phyloP scores from a whole-genome alignment of 2,329 filamentous ascomycete species.

The Fonsecaea pedrosoi region DNA sequence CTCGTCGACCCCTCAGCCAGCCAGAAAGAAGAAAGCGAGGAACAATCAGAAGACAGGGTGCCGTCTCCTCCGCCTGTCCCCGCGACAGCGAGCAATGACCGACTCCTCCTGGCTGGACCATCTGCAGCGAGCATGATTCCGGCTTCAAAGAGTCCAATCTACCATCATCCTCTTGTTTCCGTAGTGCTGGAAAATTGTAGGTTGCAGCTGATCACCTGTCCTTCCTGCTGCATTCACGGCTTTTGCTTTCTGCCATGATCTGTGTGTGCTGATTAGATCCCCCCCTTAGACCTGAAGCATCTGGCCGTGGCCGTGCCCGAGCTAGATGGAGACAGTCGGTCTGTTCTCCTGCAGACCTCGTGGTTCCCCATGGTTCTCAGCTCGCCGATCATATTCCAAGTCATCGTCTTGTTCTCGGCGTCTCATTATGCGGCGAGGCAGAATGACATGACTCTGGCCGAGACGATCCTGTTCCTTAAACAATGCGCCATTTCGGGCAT shows the following conservation, averaged over 20 bases:
- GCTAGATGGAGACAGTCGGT: constrained; percentile 46
- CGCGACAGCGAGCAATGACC: background rate
- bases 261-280: background rate
- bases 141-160: constrained; percentile 23
- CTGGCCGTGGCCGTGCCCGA: constrained; percentile 54
- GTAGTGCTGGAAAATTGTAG: constrained; percentile 24
- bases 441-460: constrained; percentile 31
- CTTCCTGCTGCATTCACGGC: background rate
- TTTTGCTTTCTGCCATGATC: background rate
- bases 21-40: background rate
- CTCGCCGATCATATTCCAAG: constrained; percentile 49
- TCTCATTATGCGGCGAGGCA: constrained; percentile 49
- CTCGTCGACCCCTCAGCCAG: background rate
- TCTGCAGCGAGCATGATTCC: constrained; percentile 22
- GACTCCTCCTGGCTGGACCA: background rate
- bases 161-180: constrained; percentile 25
- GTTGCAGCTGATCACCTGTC: background rate
- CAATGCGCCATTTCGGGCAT: constrained; percentile 50
- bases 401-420: constrained; percentile 52
- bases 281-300: constrained; percentile 43
- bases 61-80: background rate
- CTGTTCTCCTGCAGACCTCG: constrained; percentile 46
- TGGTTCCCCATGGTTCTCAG: constrained; percentile 54
- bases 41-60: background rate
- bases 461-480: constrained; percentile 52